Conservation (phyloP, 225 moss, liverwort and hornwort genomes). For the Sphagnum tenellum region DNA sequence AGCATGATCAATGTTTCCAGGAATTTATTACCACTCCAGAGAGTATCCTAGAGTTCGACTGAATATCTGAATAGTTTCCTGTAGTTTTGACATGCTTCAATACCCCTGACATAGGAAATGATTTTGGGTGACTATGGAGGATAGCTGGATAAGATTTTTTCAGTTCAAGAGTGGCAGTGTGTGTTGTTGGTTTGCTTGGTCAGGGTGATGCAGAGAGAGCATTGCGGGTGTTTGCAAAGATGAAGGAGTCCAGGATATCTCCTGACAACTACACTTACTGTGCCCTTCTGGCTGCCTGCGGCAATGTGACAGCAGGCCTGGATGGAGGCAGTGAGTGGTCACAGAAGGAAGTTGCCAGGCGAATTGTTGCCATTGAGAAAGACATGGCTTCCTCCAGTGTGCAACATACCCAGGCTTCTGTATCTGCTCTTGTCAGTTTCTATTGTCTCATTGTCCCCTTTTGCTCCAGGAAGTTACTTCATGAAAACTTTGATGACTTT, state of each 20-base stretch:
- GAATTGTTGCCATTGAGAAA: slow-evolving; percentile 80
- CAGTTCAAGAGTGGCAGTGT: neutral
- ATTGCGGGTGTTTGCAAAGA: slow-evolving; percentile 73
- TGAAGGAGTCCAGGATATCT: slow-evolving; percentile 59
- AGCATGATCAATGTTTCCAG: too few species aligned
- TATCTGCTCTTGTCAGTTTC: slow-evolving; percentile 75
- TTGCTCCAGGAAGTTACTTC: too few species aligned
- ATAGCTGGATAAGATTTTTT: too few species aligned
- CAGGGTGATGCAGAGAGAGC: slow-evolving; percentile 81
- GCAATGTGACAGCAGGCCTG: slow-evolving; percentile 44
- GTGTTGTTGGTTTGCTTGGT: slow-evolving; percentile 11
- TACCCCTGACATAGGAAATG: too few species aligned
- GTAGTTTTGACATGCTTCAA: too few species aligned
- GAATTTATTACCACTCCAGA: too few species aligned
- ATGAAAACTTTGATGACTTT: too few species aligned
- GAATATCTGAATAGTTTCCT: too few species aligned
- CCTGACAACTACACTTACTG: slow-evolving; percentile 85
- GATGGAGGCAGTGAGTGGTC: slow-evolving; percentile 68
- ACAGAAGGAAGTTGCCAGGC: slow-evolving; percentile 65
- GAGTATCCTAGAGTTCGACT: too few species aligned
- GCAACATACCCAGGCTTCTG: slow-evolving; percentile 62
- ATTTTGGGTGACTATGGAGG: too few species aligned
- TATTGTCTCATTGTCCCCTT: neutral
- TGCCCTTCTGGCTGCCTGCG: slow-evolving; percentile 62
- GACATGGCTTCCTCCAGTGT: slow-evolving; percentile 85